Base-by-base conservation (phyloP, 75 land plant species). In the Cupressus sempervirens region DNA sequence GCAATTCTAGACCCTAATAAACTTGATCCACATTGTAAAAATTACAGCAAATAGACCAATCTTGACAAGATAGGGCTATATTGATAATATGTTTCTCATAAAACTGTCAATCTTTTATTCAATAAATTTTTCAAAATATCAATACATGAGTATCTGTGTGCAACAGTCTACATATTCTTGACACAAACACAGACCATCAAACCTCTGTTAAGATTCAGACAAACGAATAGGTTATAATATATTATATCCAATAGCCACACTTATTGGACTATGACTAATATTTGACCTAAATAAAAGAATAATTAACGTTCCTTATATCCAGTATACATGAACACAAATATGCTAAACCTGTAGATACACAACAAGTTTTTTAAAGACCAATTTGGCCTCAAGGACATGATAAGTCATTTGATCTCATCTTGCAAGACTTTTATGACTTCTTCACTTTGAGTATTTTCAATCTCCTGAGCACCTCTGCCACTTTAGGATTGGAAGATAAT, bases 401-500 rank as follows among this genome's bases (percentile, higher is more conserved):
- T 4, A n/a, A n/a, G 26, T 18, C 58, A 3, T 58, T 16, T 58
- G 4, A 58, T 18, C 65, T 20, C 65, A 58, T 20, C n/a, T 20
- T 16, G 23, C 4, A 15, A 58, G 77, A 14, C 40, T 52, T n/a
- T n/a, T n/a, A 52, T 34, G 20, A 46, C 38, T 82, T 82, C 58
- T 34, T 30, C 29, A 52, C 36, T 82, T 34, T 82, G 23, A 82
- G 54, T n/a, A n/a, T n/a, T 53, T 82, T 82, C 62, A 82, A 82
- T 34, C 48, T 82, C 35, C 58, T 82, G 20, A 82, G 58, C 58
- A 82, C 14, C 23, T 82, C 83, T 32, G 83, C 20, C 54, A 34
- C 62, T 32, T 82, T 82, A 48, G 83, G 58, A 82, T 82, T 53
- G n/a, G 62, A 50, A n/a, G 83, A 82, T 36, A 82, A 30, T 23